Conservation (phyloP, 179 eudicot genomes). For the Beta corolliflora region DNA sequence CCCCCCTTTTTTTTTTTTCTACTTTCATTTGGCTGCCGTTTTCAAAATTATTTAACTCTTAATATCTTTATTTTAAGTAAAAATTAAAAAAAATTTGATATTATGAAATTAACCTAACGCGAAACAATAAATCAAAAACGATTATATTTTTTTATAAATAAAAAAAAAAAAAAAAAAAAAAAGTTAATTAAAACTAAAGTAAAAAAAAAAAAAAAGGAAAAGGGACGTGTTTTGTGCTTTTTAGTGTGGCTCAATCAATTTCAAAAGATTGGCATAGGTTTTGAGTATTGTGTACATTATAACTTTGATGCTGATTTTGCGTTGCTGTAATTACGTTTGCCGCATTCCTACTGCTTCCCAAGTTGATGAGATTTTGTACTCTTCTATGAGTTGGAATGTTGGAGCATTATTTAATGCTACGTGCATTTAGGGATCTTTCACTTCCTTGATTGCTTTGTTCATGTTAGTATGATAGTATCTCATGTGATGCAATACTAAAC, state of each 20-base stretch:
- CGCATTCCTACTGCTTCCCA: slow-evolving; percentile 6
- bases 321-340: slow-evolving; percentile 1
- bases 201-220: too few species aligned
- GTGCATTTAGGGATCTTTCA: slow-evolving; percentile 3
- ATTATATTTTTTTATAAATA: too few species aligned
- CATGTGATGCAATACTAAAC: neutral
- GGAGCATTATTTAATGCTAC: neutral
- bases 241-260: neutral
- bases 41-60: too few species aligned
- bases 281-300: neutral
- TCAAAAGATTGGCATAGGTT: slow-evolving; percentile 16
- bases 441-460: neutral
- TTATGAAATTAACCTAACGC: too few species aligned
- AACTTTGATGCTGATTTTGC: slow-evolving; percentile 16
- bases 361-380: neutral
- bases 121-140: too few species aligned
- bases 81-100: too few species aligned
- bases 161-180: too few species aligned
- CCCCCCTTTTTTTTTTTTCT: too few species aligned
- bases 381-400: neutral
- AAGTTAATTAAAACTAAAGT: too few species aligned
- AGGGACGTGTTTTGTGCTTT: slow-evolving; percentile 7
- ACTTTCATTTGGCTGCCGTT: too few species aligned
- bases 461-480: neutral
- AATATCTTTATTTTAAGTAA: too few species aligned